phyloP scores from a whole-genome alignment of 1,284 basidiomycete species.

The Sporisorium iseilematis-ciliati region DNA sequence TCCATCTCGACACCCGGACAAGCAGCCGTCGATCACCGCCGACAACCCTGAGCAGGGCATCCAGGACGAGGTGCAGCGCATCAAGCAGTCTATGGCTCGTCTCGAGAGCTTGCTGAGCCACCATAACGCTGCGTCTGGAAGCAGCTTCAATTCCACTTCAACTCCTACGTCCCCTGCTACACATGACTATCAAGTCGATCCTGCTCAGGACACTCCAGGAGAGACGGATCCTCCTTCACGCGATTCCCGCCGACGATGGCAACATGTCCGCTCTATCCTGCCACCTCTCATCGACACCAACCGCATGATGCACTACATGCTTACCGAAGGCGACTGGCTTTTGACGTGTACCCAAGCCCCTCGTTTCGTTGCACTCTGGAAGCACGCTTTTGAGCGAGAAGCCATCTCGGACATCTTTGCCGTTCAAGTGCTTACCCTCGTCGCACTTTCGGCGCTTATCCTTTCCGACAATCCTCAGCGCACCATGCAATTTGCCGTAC shows the following conservation, averaged over 20 bases:
- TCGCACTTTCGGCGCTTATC: slow-evolving; percentile 20
- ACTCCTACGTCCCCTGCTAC: background rate
- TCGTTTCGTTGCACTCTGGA: slow-evolving; percentile 38
- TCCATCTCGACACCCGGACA: background rate
- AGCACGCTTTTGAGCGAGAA: slow-evolving; percentile 18
- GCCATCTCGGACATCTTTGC: slow-evolving; percentile 37
- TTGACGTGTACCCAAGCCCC: slow-evolving; percentile 15
- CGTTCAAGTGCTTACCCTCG: slow-evolving; percentile 19
- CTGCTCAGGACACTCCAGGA: slow-evolving; percentile 8
- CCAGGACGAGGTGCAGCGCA: slow-evolving; percentile 20
- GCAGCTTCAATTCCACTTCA: background rate
- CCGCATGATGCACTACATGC: slow-evolving; percentile 30
- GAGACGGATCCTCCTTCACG: slow-evolving; percentile 21
- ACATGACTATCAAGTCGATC: slow-evolving; percentile 14
- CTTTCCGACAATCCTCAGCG: slow-evolving; percentile 35
- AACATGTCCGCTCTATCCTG: slow-evolving; percentile 17
- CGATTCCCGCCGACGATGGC: slow-evolving; percentile 25
- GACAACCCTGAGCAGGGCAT: slow-evolving; percentile 2
- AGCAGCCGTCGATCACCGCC: background rate
- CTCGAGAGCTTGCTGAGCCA: slow-evolving; percentile 24
- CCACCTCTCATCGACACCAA: slow-evolving; percentile 41
- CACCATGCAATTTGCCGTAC: slow-evolving; percentile 19
- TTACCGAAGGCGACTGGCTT: slow-evolving; percentile 39
- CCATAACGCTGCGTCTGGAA: background rate
- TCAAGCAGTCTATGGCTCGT: slow-evolving; percentile 29